Base-by-base conservation (phyloP, 805 yeast genomes). In the Torulaspora maleeae region DNA sequence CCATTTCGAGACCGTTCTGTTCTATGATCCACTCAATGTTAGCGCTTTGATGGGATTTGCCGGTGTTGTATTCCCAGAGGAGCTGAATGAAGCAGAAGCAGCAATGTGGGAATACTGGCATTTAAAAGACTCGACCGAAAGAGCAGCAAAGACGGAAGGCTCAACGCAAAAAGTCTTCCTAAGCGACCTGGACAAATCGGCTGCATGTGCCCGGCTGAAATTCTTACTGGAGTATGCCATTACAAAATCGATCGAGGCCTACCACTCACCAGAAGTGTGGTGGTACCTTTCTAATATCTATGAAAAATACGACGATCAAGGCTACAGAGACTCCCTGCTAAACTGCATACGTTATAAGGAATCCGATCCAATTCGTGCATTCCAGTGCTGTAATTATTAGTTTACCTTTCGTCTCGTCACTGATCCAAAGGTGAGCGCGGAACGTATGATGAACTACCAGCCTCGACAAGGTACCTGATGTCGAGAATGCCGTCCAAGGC, bases 271-370 rank as follows among this genome's bases (percentile, higher is more conserved):
- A 6, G 95, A 87, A 61, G 72, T 83, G 10, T 83, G 90, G 84
- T 82, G 79, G 76, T 75, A 75, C 44, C 68, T 86, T 46, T 77
- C 87, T 1, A 64, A 72, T 51, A 73, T 85, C 17, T 83, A 83
- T 59, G 89, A 82, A 50, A 68, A 59, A 20, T 66, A 76, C 39
- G 79, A 76, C 36, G 85, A 82, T 48, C 73, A 73, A 48, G 64
- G 70, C 16, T 62, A 67, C 29, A 71, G 77, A 49, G 74, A 74
- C 25, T 69, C 82, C 7, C 67, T 85, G 45, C 77, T 87, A 81
- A 76, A 69, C 54, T 75, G 85, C 61, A 76, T 86, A 10, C 80
- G 77, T 52, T 69, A 82, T 50, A 87, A 81, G 56, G 84, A 80
- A 52, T 58, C 60, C 5, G 70, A 82, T 42, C 83, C 87, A 3